These are phyloP conservation scores for Xylona heveae DNA, from an alignment of 495 filamentous ascomycete species.

Conservation along the genomic window DNA sequence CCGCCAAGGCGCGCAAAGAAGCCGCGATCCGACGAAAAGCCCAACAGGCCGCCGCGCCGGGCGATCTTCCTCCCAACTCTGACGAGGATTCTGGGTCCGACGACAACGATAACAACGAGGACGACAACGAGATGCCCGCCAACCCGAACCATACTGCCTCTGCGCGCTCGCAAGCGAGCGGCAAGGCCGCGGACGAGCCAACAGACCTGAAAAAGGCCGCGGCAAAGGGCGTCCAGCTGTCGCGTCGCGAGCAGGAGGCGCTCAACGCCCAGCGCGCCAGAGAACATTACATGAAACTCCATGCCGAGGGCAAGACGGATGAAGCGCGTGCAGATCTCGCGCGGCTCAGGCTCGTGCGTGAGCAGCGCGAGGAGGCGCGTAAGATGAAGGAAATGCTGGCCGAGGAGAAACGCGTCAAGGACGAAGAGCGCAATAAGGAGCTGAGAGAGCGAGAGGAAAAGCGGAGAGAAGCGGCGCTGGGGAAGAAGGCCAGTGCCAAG, in stretches of 20 bases:
- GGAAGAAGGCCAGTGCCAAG: slow-evolving; percentile 15
- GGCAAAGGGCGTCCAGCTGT: slow-evolving; percentile 26
- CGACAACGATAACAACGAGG: slow-evolving; percentile 33
- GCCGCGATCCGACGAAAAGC: slow-evolving; percentile 59
- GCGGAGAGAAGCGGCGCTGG: slow-evolving; percentile 35
- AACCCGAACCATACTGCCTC: slow-evolving; percentile 79
- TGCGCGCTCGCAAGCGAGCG: slow-evolving; percentile 33
- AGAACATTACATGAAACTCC: slow-evolving; percentile 81
- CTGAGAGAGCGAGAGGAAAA: slow-evolving; percentile 33
- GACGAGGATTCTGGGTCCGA: slow-evolving; percentile 43
- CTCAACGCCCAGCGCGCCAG: slow-evolving; percentile 70
- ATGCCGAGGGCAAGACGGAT: slow-evolving; percentile 91
- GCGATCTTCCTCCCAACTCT: slow-evolving; percentile 68
- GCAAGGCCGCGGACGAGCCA: slow-evolving; percentile 22
- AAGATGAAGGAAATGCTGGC: slow-evolving; percentile 47
- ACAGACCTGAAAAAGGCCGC: slow-evolving; percentile 16
- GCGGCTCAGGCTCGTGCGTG: slow-evolving; percentile 53
- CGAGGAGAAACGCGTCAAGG: slow-evolving; percentile 19
- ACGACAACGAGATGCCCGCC: slow-evolving; percentile 43
- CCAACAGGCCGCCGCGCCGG: slow-evolving; percentile 42
- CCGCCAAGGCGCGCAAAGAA: slow-evolving; percentile 80
- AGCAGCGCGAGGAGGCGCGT: slow-evolving; percentile 60
- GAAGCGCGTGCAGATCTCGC: slow-evolving; percentile 88
- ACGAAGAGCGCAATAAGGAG: slow-evolving; percentile 12
- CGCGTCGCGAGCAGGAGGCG: slow-evolving; percentile 72